These are phyloP conservation scores for Plasmodium gallinaceum DNA, from an alignment of 169 alveolate species.

Conservation along the genomic window DNA sequence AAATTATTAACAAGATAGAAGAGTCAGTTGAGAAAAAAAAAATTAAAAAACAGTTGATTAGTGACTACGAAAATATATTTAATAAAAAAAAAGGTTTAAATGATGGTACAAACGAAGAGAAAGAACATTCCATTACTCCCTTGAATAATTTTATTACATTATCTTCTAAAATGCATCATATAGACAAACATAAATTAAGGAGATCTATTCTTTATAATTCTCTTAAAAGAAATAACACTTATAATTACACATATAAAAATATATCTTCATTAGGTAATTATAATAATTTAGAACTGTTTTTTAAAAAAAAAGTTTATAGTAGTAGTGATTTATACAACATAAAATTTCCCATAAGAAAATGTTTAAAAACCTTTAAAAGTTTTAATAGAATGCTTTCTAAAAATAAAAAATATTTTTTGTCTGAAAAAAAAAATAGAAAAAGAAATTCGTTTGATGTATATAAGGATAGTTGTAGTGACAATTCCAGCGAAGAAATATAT, in stretches of 20 bases:
- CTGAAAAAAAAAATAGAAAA: too few relatives aligned
- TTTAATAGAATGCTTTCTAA: not conserved
- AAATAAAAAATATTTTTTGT: not conserved
- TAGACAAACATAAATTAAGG: conserved; percentile 10
- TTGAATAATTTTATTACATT: not conserved
- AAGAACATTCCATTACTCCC: not conserved
- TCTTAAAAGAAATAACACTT: conserved; percentile 21
- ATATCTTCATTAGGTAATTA: not conserved
- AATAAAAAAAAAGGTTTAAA: too few relatives aligned
- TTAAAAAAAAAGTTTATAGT: conserved; percentile 16
- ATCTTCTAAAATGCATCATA: not conserved
- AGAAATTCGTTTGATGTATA: too few relatives aligned
- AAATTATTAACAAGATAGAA: conserved; percentile 18
- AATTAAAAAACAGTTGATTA: not conserved
- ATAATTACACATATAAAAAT: conserved; percentile 3
- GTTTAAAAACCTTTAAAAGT: not conserved
- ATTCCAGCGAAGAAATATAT: too few relatives aligned
- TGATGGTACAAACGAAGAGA: not conserved
- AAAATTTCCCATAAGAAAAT: not conserved
- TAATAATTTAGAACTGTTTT: not conserved
- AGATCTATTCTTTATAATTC: conserved; percentile 5
- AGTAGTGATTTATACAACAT: conserved; percentile 2
- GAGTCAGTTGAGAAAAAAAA: conserved; percentile 24
- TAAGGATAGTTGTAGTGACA: too few relatives aligned
- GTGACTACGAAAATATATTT: not conserved